Conservation (phyloP, 257 asterid species). For the Nicotiana knightiana region DNA sequence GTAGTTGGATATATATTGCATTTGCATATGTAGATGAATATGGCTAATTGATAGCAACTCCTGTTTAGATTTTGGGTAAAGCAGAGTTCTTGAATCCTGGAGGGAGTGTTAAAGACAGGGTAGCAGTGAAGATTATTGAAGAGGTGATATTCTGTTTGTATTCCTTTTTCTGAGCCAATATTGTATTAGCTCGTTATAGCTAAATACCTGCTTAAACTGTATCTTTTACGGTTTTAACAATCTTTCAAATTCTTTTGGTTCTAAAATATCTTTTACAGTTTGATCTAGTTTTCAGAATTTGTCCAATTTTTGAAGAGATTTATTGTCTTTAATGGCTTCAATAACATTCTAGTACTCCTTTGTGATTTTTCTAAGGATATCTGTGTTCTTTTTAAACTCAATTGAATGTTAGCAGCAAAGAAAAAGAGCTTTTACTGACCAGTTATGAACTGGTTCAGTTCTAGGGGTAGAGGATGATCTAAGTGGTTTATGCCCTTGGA, state of each 20-base stretch:
- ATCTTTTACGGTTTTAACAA: background rate
- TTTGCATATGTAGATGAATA: background rate
- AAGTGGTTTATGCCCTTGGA: background rate
- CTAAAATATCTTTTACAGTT: background rate
- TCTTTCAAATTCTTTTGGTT: background rate
- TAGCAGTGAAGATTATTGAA: conserved; percentile 82
- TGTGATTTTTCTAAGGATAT: background rate
- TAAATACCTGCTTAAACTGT: background rate
- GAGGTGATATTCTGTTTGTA: conserved; percentile 38
- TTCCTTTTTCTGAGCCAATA: background rate
- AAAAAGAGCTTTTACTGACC: background rate
- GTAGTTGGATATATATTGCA: background rate
- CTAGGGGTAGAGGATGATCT: background rate
- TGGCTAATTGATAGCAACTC: background rate
- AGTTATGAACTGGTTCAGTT: background rate
- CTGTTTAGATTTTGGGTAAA: conserved; percentile 73
- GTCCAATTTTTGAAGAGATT: background rate
- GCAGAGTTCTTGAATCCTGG: conserved; percentile 98
- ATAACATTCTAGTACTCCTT: background rate
- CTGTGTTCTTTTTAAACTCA: background rate
- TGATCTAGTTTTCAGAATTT: background rate
- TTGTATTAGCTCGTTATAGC: background rate
- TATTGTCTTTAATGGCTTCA: background rate
- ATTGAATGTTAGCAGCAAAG: background rate
- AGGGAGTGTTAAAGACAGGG: conserved; percentile 95